phyloP scores from a whole-genome alignment of 805 yeast species.

The Cyberlindnera mrakii region DNA sequence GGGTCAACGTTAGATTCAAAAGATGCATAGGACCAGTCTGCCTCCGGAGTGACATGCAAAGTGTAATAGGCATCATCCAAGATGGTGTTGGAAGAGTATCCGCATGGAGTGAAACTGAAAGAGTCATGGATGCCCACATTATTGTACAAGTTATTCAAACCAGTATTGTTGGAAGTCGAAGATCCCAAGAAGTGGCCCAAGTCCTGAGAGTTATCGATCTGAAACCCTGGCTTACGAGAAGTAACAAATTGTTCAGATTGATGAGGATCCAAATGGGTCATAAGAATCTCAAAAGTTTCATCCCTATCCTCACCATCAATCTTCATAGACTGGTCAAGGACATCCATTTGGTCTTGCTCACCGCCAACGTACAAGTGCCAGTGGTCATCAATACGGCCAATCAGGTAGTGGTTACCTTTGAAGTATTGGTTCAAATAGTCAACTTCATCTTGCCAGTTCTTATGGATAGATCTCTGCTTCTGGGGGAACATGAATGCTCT shows the following conservation, averaged over 20 bases:
- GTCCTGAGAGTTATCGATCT: conserved; percentile 44
- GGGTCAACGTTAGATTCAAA: conserved; percentile 83
- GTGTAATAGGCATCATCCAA: conserved; percentile 66
- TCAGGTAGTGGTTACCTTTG: conserved; percentile 61
- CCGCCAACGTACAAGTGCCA: conserved; percentile 85
- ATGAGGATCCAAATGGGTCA: conserved; percentile 71
- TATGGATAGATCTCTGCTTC: conserved; percentile 74
- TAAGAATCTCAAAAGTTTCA: conserved; percentile 81
- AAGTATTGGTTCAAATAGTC: conserved; percentile 61
- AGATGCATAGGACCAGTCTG: conserved; percentile 92
- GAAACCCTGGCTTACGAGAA: conserved; percentile 35
- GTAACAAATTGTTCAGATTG: conserved; percentile 56
- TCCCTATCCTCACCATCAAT: conserved; percentile 28
- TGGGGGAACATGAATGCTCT: conserved; percentile 91
- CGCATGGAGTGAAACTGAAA: conserved; percentile 90
- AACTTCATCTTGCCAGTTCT: conserved; percentile 80
- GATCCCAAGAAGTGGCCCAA: conserved; percentile 82
- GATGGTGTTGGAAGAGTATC: conserved; percentile 85
- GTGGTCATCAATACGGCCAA: conserved; percentile 76
- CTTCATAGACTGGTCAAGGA: conserved; percentile 5
- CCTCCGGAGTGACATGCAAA: conserved; percentile 89
- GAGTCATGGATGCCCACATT: conserved; percentile 63
- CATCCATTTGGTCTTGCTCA: neutral
- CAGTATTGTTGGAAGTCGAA: conserved; percentile 56
- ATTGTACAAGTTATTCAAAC: conserved; percentile 56